A percentile compares a stretch with the other conserved stretches of the same genome.
Conservation (phyloP, 441 rosid genomes). For the Adansonia rubrostipa region DNA sequence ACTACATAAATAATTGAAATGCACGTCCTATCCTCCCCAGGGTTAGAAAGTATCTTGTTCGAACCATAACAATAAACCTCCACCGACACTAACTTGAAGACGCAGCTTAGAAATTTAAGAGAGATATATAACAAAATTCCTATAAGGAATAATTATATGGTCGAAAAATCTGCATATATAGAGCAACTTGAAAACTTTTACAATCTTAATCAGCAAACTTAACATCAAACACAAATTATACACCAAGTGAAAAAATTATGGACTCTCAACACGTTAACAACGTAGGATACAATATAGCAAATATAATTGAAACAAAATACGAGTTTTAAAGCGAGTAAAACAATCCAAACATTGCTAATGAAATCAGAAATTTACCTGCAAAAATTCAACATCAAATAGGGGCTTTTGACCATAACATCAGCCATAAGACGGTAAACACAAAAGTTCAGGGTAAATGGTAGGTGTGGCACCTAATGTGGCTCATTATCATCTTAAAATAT, state of each 20-base stretch:
- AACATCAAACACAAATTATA: background rate
- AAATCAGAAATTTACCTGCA: conserved; percentile 56
- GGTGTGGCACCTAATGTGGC: too few relatives aligned
- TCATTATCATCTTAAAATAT: too few relatives aligned
- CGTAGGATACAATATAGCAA: background rate
- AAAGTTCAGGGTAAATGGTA: conserved; percentile 69
- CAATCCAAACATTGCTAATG: conserved; percentile 6
- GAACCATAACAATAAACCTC: too few relatives aligned
- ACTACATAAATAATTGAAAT: too few relatives aligned
- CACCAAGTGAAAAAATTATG: background rate
- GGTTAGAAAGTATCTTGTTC: too few relatives aligned
- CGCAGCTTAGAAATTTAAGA: background rate
- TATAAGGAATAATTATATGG: conserved; percentile 3
- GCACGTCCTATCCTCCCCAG: too few relatives aligned
- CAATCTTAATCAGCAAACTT: conserved; percentile 4
- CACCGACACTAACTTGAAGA: too few relatives aligned
- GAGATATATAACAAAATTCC: conserved; percentile 4
- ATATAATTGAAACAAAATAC: background rate
- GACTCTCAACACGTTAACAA: conserved; percentile 13
- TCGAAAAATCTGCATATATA: background rate
- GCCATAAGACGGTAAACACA: conserved; percentile 69
- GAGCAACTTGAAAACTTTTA: conserved; percentile 1
- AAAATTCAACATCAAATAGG: conserved; percentile 67
- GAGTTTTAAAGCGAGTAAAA: background rate
- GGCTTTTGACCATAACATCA: conserved; percentile 86